phyloP scores from a whole-genome alignment of 352 stramenopile species.

The Phytophthora melonis region DNA sequence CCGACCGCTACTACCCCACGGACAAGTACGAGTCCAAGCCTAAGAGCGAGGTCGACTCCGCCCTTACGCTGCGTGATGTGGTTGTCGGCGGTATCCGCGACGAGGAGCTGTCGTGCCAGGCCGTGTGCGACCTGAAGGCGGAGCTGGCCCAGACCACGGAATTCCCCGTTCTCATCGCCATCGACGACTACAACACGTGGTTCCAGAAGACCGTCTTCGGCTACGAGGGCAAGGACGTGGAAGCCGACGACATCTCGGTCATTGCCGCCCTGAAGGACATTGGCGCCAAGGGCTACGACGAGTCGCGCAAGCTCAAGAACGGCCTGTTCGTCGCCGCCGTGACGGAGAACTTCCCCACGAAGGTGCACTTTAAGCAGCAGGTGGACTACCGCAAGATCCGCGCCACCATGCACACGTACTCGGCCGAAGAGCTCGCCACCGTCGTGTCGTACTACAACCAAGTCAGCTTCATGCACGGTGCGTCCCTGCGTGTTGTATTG shows the following conservation, averaged over 20 bases:
- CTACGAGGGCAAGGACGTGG: conserved; percentile 84
- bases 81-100: conserved; percentile 84
- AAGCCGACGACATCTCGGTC: conserved; percentile 81
- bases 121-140: conserved; percentile 80
- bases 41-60: conserved; percentile 62
- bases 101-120: conserved; percentile 83
- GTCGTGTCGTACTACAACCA: conserved; percentile 90
- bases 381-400: conserved; percentile 83
- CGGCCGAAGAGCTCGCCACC: conserved; percentile 74
- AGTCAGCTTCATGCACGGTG: conserved; percentile 77
- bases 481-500: conserved; percentile 15
- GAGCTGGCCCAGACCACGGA: conserved; percentile 85
- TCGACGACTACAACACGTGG: conserved; percentile 92
- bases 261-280: conserved; percentile 83
- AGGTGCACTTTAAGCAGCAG: conserved; percentile 82
- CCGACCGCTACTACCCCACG: conserved; percentile 83
- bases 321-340: conserved; percentile 84
- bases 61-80: conserved; percentile 80
- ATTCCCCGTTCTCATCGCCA: conserved; percentile 86
- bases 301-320: conserved; percentile 76
- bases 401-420: conserved; percentile 82
- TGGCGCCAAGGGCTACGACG: conserved; percentile 63
- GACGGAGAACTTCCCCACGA: conserved; percentile 87
- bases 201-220: conserved; percentile 89
- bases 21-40: conserved; percentile 74